phyloP scores from a whole-genome alignment of 2,329 filamentous ascomycete genomes.

The Westerdykella sp. region DNA sequence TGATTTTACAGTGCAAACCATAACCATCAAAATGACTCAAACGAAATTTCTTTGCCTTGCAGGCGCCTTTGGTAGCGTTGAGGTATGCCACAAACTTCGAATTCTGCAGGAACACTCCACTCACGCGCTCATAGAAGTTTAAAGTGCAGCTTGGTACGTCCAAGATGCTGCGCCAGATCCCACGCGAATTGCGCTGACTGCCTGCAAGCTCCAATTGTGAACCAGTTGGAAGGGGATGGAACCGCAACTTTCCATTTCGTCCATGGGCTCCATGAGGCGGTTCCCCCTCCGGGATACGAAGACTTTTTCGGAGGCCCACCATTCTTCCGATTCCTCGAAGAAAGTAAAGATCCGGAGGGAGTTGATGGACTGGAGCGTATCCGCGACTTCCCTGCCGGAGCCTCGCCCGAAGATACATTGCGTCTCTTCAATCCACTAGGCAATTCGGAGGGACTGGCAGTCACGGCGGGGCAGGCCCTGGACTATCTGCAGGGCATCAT shows the following conservation, averaged over 20 bases:
- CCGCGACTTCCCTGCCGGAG: slow-evolving; percentile 49
- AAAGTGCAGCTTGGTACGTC: slow-evolving; percentile 17
- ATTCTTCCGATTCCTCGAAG: slow-evolving; percentile 22
- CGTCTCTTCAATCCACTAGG: slow-evolving; percentile 39
- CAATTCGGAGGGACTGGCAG: slow-evolving; percentile 36
- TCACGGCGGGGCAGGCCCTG: slow-evolving; percentile 20
- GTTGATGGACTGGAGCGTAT: slow-evolving; percentile 41
- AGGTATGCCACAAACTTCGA: slow-evolving; percentile 8
- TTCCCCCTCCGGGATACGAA: slow-evolving; percentile 19
- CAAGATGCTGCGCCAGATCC: neutral
- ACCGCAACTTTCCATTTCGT: slow-evolving; percentile 19
- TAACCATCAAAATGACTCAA: neutral
- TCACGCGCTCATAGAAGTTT: slow-evolving; percentile 15
- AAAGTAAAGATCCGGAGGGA: slow-evolving; percentile 9
- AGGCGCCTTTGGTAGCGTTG: slow-evolving; percentile 21
- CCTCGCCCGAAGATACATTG: slow-evolving; percentile 52
- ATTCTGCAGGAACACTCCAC: neutral
- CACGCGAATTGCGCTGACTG: neutral
- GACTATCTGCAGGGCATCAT: slow-evolving; percentile 17
- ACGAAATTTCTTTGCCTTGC: slow-evolving; percentile 18
- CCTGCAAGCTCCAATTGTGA: slow-evolving; percentile 15
- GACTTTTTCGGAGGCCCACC: slow-evolving; percentile 25
- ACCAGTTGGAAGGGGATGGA: slow-evolving; percentile 18
- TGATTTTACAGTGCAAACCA: neutral
- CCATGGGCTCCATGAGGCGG: slow-evolving; percentile 21